phyloP scores from a whole-genome alignment of 2,329 filamentous ascomycete species.

The Exophiala sp. region DNA sequence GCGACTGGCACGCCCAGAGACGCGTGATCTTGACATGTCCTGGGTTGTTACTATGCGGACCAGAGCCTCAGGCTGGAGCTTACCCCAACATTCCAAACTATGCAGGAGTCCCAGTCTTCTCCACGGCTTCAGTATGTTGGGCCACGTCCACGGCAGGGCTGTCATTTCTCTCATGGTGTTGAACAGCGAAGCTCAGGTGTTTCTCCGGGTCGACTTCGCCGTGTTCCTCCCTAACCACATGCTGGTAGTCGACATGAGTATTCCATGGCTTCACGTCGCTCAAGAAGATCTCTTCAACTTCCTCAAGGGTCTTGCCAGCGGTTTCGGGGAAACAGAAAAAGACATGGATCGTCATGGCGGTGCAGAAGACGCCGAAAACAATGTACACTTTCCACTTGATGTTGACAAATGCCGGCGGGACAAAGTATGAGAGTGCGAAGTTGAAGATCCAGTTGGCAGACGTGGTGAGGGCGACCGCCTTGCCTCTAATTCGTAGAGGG shows the following conservation, averaged over 20 bases:
- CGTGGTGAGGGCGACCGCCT: slow-evolving; percentile 59
- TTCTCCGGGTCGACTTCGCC: slow-evolving; percentile 21
- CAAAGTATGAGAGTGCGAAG: slow-evolving; percentile 51
- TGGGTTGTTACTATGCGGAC: too few relatives aligned
- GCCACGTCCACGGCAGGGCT: slow-evolving; percentile 4
- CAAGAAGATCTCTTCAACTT: slow-evolving; percentile 44
- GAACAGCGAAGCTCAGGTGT: slow-evolving; percentile 13
- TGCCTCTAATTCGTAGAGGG: slow-evolving; percentile 57
- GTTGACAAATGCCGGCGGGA: slow-evolving; percentile 54
- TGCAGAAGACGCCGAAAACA: slow-evolving; percentile 68
- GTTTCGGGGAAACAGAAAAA: slow-evolving; percentile 63
- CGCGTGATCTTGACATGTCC: too few relatives aligned
- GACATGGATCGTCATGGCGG: slow-evolving; percentile 62
- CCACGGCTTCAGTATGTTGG: slow-evolving; percentile 4
- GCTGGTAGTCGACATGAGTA: slow-evolving; percentile 19
- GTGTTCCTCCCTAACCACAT: slow-evolving; percentile 12
- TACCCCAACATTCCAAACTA: too few relatives aligned
- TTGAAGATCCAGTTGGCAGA: slow-evolving; percentile 60
- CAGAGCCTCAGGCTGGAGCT: too few relatives aligned
- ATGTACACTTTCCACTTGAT: slow-evolving; percentile 62
- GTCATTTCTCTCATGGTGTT: slow-evolving; percentile 10
- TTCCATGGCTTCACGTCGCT: slow-evolving; percentile 17
- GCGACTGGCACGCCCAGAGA: too few relatives aligned
- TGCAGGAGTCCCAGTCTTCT: slow-evolving; percentile 11
- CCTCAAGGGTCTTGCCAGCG: slow-evolving; percentile 67